Base-by-base conservation (phyloP, 139 green algal species). In the Raphidocelis subcapitata region DNA sequence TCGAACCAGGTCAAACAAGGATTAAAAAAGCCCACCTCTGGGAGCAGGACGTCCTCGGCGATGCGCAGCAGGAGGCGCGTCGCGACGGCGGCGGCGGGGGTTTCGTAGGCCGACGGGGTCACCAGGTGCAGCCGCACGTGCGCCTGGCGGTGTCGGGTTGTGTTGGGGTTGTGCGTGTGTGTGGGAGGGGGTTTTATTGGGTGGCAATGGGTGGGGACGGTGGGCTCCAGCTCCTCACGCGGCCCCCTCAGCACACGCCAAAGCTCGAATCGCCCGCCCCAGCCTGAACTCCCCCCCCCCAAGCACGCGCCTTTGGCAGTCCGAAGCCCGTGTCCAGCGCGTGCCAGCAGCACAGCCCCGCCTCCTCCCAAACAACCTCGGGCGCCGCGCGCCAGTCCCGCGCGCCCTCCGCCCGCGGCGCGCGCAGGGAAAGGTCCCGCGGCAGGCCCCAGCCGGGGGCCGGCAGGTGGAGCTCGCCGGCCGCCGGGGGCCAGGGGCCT, bases 221-320 rank as follows among this genome's bases (percentile, higher is more conserved):
- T n/a, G n/a, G n/a, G n/a, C n/a, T n/a, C n/a, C n/a, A n/a, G n/a
- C n/a, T n/a, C n/a, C n/a, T n/a, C n/a, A n/a, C n/a, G n/a, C n/a
- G n/a, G n/a, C n/a, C n/a, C n/a, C n/a, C n/a, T n/a, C n/a, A n/a
- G n/a, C n/a, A n/a, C n/a, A n/a, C n/a, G n/a, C n/a, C n/a, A n/a
- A n/a, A n/a, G n/a, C n/a, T n/a, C n/a, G n/a, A n/a, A n/a, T n/a
- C n/a, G n/a, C n/a, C 41, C 41, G 41, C 41, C 41, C 41, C 41
- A 49, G 41, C 41, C 8, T 15, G 10, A 14, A 8, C 8, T 62
- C 10, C 55, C 55, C 10, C 55, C 55, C 24, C 55, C 10, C 55
- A 16, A 28, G 55, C 55, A 62, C 26, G 24, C 55, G 69, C 79
- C 82, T 85, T 88, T 35, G 82, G 82, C 61, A 85, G 35, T 3